These are phyloP conservation scores for Pelargonium australe DNA, from an alignment of 441 rosid genomes.

Conservation along the genomic window DNA sequence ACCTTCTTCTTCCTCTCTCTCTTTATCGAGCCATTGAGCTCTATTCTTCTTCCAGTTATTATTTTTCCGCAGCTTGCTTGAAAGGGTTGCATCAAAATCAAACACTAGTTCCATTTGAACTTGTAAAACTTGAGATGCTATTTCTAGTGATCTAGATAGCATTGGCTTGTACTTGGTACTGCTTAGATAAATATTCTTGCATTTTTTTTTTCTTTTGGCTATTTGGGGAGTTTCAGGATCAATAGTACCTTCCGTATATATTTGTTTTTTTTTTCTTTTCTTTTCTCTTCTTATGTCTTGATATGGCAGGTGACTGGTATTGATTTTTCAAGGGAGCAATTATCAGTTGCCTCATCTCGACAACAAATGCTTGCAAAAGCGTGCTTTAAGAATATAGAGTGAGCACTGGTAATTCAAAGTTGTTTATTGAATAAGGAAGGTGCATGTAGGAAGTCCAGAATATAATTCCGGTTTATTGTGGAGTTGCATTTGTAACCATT, in stretches of 20 bases:
- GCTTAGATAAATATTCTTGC: not conserved
- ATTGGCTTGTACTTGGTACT: not conserved
- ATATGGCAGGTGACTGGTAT: slow-evolving; percentile 56
- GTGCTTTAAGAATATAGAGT: slow-evolving; percentile 73
- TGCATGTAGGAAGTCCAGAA: slow-evolving; percentile 3
- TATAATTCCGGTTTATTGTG: not conserved
- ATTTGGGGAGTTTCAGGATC: not conserved
- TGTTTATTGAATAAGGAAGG: slow-evolving; percentile 10
- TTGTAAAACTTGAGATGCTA: not conserved
- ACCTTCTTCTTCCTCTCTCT: too few relatives aligned
- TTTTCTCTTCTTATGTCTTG: not conserved
- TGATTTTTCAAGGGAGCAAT: slow-evolving; percentile 74
- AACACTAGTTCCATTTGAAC: not conserved
- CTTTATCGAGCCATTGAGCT: too few relatives aligned
- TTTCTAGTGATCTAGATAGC: not conserved
- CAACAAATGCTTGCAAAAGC: slow-evolving; percentile 40
- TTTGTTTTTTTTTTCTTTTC: not conserved
- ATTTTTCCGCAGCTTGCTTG: too few relatives aligned
- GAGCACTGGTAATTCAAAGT: slow-evolving; percentile 56
- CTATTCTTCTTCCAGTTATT: too few relatives aligned
- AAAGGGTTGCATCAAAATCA: not conserved
- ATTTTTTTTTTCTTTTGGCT: too few relatives aligned
- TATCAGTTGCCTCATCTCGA: slow-evolving; percentile 56
- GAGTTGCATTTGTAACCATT: not conserved
- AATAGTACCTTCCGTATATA: not conserved